phyloP scores from a whole-genome alignment of 768 basidiomycete species.

The Kwoniella shandongensis region DNA sequence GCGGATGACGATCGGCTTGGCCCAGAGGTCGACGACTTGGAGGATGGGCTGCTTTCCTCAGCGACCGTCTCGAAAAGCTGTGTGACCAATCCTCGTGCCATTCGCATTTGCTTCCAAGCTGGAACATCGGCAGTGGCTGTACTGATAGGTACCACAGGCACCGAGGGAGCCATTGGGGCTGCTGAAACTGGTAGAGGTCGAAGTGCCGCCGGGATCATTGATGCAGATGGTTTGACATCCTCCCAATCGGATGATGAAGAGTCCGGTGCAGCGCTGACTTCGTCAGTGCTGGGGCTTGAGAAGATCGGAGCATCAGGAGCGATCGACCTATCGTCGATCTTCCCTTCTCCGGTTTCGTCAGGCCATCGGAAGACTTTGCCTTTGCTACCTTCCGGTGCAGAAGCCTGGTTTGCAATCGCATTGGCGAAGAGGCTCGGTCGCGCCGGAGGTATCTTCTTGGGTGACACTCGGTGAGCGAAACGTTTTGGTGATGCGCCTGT shows the following conservation, averaged over 20 bases:
- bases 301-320: constrained; percentile 21
- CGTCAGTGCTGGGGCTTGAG: constrained; percentile 16
- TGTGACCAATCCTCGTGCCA: constrained; percentile 5
- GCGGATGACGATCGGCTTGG: constrained; percentile 6
- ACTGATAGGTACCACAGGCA: neutral
- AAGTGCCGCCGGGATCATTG: constrained; percentile 6
- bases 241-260: constrained; percentile 18
- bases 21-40: constrained; percentile 12
- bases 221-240: constrained; percentile 9
- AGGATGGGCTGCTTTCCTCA: constrained; percentile 7
- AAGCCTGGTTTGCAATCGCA: constrained; percentile 6
- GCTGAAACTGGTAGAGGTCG: constrained; percentile 5
- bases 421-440: constrained; percentile 11
- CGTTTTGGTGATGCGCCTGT: constrained; percentile 7
- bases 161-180: neutral
- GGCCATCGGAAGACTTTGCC: constrained; percentile 27
- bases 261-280: constrained; percentile 1
- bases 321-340: constrained; percentile 28
- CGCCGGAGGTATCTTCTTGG: constrained; percentile 5
- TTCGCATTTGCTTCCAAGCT: constrained; percentile 31
- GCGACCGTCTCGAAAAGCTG: constrained; percentile 8
- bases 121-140: constrained; percentile 18
- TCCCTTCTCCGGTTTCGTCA: constrained; percentile 41
- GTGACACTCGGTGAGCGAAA: constrained; percentile 10
- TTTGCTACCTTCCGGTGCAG: constrained; percentile 19